phyloP scores from a whole-genome alignment of 2,329 filamentous ascomycete genomes.

The Didymella glomerata region DNA sequence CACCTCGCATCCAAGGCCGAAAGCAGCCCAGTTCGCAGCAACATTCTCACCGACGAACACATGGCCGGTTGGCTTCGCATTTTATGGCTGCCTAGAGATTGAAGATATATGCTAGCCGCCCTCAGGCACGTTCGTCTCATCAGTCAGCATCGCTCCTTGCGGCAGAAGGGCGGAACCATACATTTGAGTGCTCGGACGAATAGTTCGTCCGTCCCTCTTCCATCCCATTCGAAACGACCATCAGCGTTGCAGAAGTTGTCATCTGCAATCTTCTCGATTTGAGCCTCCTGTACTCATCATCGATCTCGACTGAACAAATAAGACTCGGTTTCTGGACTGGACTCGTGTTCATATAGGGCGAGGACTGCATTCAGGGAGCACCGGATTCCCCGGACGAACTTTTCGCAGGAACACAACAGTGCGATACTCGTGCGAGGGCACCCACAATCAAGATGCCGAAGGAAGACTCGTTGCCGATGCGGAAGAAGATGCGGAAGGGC shows the following conservation, averaged over 20 bases:
- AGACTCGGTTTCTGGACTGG: background rate
- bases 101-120: conserved; percentile 12
- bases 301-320: conserved; percentile 1
- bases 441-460: conserved; percentile 45
- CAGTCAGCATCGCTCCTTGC: conserved; percentile 9
- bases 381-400: conserved; percentile 33
- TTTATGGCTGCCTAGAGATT: conserved; percentile 11
- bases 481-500: conserved; percentile 56
- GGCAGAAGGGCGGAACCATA: background rate
- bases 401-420: conserved; percentile 19
- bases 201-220: conserved; percentile 16
- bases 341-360: conserved; percentile 13
- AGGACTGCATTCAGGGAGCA: conserved; percentile 1
- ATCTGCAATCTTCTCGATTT: conserved; percentile 1
- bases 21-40: conserved; percentile 13
- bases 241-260: conserved; percentile 11
- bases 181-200: conserved; percentile 18
- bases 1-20: conserved; percentile 10
- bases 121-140: conserved; percentile 15
- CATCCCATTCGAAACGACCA: conserved; percentile 17
- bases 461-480: conserved; percentile 44
- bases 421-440: conserved; percentile 17
- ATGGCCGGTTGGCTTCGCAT: conserved; percentile 5
- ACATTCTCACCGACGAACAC: conserved; percentile 11
- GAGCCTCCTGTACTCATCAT: background rate